Conservation (phyloP, 2,329 filamentous ascomycete species). For the Colletotrichum limetticola region DNA sequence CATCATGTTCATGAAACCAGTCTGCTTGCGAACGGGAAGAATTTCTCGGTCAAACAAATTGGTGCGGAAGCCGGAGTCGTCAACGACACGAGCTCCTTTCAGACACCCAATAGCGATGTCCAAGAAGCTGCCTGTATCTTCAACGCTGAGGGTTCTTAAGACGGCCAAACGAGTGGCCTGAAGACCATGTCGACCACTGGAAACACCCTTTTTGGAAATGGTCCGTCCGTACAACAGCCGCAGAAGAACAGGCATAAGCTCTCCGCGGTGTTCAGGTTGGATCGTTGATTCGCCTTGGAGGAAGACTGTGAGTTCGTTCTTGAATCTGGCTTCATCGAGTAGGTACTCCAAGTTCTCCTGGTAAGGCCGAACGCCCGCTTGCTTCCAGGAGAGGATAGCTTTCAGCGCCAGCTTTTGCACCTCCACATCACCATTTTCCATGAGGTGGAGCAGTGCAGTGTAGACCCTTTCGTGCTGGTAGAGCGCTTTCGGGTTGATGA, state of each 20-base stretch:
- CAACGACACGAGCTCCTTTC: slow-evolving; percentile 67
- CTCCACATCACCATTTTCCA: slow-evolving; percentile 90
- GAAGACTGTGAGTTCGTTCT: slow-evolving; percentile 92
- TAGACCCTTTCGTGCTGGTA: slow-evolving; percentile 84
- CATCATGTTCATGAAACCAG: slow-evolving; percentile 92
- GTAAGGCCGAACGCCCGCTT: slow-evolving; percentile 78
- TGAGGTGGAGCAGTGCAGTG: slow-evolving; percentile 75
- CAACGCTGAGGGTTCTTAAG: slow-evolving; percentile 78
- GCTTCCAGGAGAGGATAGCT: slow-evolving; percentile 90
- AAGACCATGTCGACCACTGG: slow-evolving; percentile 82
- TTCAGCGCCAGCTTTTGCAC: slow-evolving; percentile 88
- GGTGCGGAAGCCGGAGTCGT: slow-evolving; percentile 59
- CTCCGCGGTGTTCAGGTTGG: slow-evolving; percentile 75
- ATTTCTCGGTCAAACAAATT: slow-evolving; percentile 67
- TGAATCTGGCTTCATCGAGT: slow-evolving; percentile 90
- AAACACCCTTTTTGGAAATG: slow-evolving; percentile 81
- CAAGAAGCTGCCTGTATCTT: slow-evolving; percentile 84
- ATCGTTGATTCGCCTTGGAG: slow-evolving; percentile 81
- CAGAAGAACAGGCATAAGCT: slow-evolving; percentile 87
- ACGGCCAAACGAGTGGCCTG: slow-evolving; percentile 84
- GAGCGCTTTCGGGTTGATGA: slow-evolving; percentile 86
- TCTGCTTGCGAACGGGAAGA: slow-evolving; percentile 79
- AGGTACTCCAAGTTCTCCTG: slow-evolving; percentile 88
- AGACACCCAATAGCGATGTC: slow-evolving; percentile 82
- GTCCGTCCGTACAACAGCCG: slow-evolving; percentile 90